Evolutionary conservation across 2,329 filamentous ascomycete genomes (phyloP), one percentile per base, ranked within the genome.

Genomic region (Tolypocladium amazonense): DNA sequence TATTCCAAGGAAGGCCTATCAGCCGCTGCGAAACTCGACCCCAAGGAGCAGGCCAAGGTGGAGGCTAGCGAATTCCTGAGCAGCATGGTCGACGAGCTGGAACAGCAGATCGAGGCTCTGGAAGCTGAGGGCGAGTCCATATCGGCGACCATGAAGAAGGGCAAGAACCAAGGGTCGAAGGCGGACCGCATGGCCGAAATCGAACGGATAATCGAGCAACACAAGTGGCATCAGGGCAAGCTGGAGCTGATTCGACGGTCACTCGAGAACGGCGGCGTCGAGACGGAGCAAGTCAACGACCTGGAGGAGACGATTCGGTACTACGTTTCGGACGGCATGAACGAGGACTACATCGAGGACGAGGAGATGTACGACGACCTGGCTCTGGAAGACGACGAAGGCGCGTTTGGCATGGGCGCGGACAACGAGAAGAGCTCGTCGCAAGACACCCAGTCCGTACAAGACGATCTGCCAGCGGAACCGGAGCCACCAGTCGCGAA

Each of bases 1-100:
- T 99, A 96, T 77, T 97, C 94, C 63, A 97, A 99, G 80, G 94
- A 97, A 76, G 94, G 94, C 53, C 79, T 99, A 65, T 94, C 90
- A 64, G 90, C 93, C 58, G 91, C 92, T 33, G 88, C 91, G 57
- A 95, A 96, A 75, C 83, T 97, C 64, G 94, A 99, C 77, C 94
- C 94, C n/a, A 96, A 92, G 73, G 94, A 97, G 74, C 91, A 95
- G 74, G 93, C 96, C 72, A 96, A 96, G 77, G 81, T 89, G 63
- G 93, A 97, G 68, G 83, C 89, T 37, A 85, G 88, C 77, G 88
- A 96, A 60, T 97, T 97, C 76, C 79, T 99, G 54, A 87, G 86
- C 63, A 83, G 79, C 60, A 92, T 90, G 84, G 91, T 97, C 59
- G 92, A 97, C 70, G 90, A 96, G 71, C 84, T 99, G 61, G 92